phyloP scores from a whole-genome alignment of 1,284 basidiomycete genomes.

The Xerocomus cyaneibrunnescens region DNA sequence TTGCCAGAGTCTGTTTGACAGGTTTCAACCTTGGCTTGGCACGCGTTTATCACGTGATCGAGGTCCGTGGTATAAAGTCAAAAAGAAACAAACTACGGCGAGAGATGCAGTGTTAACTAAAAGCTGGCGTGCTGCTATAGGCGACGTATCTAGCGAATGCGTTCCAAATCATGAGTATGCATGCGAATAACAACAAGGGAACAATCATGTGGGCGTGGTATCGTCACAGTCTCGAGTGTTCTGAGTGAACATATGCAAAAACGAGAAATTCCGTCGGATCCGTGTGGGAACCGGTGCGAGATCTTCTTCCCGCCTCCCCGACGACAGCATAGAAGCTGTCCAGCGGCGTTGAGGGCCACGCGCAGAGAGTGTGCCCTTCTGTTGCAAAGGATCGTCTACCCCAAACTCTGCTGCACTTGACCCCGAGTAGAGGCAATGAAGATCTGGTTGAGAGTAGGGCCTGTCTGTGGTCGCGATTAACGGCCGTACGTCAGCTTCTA shows the following conservation, averaged over 20 bases:
- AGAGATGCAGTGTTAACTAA: conserved; percentile 18
- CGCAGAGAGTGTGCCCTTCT: conserved; percentile 14
- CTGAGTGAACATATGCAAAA: conserved; percentile 32
- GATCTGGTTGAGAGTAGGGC: conserved; percentile 36
- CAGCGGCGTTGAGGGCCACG: conserved; percentile 21
- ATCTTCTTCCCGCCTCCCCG: conserved; percentile 19
- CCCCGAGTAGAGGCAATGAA: conserved; percentile 26
- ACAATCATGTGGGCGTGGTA: conserved; percentile 9
- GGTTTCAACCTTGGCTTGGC: conserved; percentile 6
- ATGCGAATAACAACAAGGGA: conserved; percentile 8
- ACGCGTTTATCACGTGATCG: conserved; percentile 33
- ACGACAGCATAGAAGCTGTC: conserved; percentile 18
- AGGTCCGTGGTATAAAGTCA: conserved; percentile 5
- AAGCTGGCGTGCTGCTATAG: conserved; percentile 9
- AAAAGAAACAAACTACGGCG: conserved; percentile 3
- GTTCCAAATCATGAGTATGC: conserved; percentile 19
- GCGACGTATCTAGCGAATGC: conserved; percentile 8
- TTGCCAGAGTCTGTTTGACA: conserved; percentile 3
- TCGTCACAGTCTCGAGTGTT: conserved; percentile 10
- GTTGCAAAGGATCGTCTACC: conserved; percentile 10
- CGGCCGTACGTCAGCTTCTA: conserved; percentile 9
- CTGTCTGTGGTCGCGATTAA: conserved; percentile 17
- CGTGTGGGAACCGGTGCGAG: conserved; percentile 13
- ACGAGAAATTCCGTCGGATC: conserved; percentile 35
- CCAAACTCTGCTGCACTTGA: conserved; percentile 25